Base-by-base conservation (phyloP, 2,329 filamentous ascomycete genomes). In the Fusarium praegraminearum region DNA sequence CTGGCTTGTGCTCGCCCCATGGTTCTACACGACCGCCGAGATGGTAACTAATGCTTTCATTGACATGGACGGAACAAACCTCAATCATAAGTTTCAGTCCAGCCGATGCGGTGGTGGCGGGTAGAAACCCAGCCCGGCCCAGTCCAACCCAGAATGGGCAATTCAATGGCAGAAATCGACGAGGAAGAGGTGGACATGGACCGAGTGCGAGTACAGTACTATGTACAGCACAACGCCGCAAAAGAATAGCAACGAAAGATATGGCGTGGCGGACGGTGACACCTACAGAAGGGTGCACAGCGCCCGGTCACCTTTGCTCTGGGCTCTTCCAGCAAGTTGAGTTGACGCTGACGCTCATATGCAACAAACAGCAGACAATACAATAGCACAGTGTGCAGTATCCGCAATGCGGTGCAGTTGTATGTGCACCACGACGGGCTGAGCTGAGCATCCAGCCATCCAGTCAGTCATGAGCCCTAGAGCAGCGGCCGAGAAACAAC, bases 1-100 rank as follows among this genome's bases (percentile, higher is more conserved):
- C 66, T 67, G 66, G 66, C 56, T 63, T 70, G 61, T 70, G 55
- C 66, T 69, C 61, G 52, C 53, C 63, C 44, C 45, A 55, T 58
- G 52, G 66, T 63, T 67, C 67, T 70, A 67, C 67, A 70, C 40
- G 67, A 59, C 66, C 53, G 41, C 53, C 57, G 50, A 70, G 53
- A 70, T 62, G 62, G 67, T 66, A 57, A 66, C 66, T 62, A 55
- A 69, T 69, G 51, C 22, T 56, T 53, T 41, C 45, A 38, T 43
- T 38, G 24, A 35, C 47, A 54, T 51, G 50, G 38, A 28, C 57
- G 62, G 64, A 69, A 67, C 62, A 62, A 55, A 57, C 47, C 41
- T 56, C 30, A 47, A 70, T 52, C 62, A 67, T 63, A 41, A 70
- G 55, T 11, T 63, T 67, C 35, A 52, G 47, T 67, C 55, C 49